A percentile compares a stretch with the other conserved stretches of the same genome.
phyloP scores from a whole-genome alignment of 495 filamentous ascomycete species.

The Aspergillus coremiiformis region DNA sequence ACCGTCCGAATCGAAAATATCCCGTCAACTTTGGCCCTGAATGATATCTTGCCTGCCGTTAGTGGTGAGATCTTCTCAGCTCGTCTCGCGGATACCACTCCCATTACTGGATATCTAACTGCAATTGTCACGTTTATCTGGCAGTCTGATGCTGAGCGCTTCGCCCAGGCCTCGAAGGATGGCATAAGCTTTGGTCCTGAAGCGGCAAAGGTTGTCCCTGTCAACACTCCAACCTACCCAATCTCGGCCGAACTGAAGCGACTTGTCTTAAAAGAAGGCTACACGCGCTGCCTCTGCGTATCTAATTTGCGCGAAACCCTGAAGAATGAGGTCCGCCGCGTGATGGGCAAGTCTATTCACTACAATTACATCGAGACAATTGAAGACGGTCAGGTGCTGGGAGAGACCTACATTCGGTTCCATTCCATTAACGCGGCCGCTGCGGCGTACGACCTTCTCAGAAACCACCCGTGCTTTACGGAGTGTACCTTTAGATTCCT shows the following conservation, averaged over 20 bases:
- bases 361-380: conserved; percentile 16
- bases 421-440: conserved; percentile 25
- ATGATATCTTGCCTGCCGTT: conserved; percentile 19
- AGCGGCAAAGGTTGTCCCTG: conserved; percentile 15
- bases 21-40: conserved; percentile 14
- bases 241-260: conserved; percentile 14
- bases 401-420: conserved; percentile 20
- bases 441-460: conserved; percentile 12
- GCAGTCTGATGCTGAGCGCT: conserved; percentile 17
- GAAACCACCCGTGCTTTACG: conserved; percentile 5
- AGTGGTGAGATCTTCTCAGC: conserved; percentile 25
- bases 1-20: conserved; percentile 27
- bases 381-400: conserved; percentile 8
- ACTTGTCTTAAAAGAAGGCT: conserved; percentile 16
- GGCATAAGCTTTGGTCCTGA: conserved; percentile 12
- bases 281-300: conserved; percentile 25
- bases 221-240: conserved; percentile 31
- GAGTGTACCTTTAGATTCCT: conserved; percentile 15
- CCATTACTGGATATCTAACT: conserved; percentile 24
- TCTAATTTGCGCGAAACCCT: not conserved
- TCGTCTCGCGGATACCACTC: conserved; percentile 19
- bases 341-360: conserved; percentile 8
- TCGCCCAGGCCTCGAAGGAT: conserved; percentile 9
- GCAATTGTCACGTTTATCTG: conserved; percentile 26
- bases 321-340: conserved; percentile 5